These are phyloP conservation scores for Debaryomyces coudertii DNA, from an alignment of 1,139 yeast genomes.

Conservation along the genomic window DNA sequence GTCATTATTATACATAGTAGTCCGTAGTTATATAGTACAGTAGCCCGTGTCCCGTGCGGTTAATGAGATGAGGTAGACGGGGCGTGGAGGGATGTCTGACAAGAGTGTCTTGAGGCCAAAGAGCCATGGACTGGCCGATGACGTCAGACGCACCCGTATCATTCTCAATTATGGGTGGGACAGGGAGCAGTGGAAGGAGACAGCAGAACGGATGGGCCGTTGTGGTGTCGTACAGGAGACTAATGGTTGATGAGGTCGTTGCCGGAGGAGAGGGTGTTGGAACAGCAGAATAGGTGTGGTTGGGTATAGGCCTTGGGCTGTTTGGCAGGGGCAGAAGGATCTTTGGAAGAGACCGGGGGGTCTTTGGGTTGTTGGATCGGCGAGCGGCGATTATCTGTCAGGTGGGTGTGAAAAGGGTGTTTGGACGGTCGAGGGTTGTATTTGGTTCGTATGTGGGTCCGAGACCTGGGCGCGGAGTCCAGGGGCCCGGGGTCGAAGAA, in stretches of 20 bases:
- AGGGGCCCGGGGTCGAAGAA: background rate
- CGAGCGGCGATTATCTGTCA: background rate
- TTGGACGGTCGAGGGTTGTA: background rate
- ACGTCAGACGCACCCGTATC: slow-evolving; percentile 1
- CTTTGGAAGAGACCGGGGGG: background rate
- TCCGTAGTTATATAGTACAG: background rate
- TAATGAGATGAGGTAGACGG: slow-evolving; percentile 3
- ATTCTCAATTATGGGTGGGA: slow-evolving; percentile 5
- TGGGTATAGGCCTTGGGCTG: slow-evolving; percentile 5
- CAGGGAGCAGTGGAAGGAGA: background rate
- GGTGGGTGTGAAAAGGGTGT: background rate
- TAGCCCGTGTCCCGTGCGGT: slow-evolving; percentile 2
- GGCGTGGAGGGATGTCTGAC: background rate
- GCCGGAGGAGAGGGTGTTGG: background rate
- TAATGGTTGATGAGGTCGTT: background rate
- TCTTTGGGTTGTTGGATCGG: slow-evolving; percentile 4
- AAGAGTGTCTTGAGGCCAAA: too few species aligned
- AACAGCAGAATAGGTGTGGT: background rate
- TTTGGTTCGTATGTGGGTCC: background rate
- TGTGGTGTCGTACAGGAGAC: background rate
- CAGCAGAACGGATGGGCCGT: background rate
- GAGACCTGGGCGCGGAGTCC: background rate
- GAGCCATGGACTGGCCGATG: background rate
- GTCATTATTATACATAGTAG: slow-evolving; percentile 7
- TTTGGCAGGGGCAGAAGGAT: background rate